phyloP scores from a whole-genome alignment of 352 stramenopile species.

The Sclerospora graminicola region DNA sequence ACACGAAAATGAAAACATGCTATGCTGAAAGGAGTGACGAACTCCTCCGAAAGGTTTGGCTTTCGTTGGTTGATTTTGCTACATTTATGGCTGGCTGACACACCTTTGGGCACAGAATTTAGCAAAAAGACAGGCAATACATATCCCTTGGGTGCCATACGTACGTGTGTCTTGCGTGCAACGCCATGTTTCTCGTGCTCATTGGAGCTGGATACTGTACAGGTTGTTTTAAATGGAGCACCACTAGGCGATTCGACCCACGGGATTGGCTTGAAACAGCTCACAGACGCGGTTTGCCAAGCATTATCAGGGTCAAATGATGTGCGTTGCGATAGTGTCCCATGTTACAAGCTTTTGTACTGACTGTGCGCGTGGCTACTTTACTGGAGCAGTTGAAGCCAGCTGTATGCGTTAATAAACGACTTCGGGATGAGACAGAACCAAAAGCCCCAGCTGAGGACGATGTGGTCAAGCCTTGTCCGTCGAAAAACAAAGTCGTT shows the following conservation, averaged over 20 bases:
- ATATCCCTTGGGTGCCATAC: conserved; percentile 58
- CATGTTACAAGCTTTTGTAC: neutral
- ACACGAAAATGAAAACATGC: conserved; percentile 48
- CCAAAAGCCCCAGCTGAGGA: conserved; percentile 25
- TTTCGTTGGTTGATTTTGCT: neutral
- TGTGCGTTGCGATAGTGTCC: conserved; percentile 11
- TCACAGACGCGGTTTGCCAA: conserved; percentile 54
- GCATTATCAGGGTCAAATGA: conserved; percentile 47
- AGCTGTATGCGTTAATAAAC: conserved; percentile 48
- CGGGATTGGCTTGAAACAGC: conserved; percentile 57
- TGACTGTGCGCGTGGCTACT: neutral
- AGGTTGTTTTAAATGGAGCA: conserved; percentile 52
- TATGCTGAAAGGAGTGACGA: conserved; percentile 49
- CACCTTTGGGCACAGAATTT: too few relatives aligned
- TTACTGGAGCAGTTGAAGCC: conserved; percentile 23
- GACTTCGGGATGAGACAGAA: conserved; percentile 37
- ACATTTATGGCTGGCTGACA: conserved; percentile 7
- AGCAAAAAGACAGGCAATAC: conserved; percentile 30
- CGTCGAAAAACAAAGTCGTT: conserved; percentile 47
- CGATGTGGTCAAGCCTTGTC: conserved; percentile 51
- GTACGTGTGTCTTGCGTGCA: conserved; percentile 26
- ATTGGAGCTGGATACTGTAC: neutral
- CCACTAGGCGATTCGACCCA: conserved; percentile 46
- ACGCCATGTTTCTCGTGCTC: neutral
- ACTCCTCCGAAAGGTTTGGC: conserved; percentile 40